phyloP scores from a whole-genome alignment of 345 rosid genomes.

The Euphorbia peplus region DNA sequence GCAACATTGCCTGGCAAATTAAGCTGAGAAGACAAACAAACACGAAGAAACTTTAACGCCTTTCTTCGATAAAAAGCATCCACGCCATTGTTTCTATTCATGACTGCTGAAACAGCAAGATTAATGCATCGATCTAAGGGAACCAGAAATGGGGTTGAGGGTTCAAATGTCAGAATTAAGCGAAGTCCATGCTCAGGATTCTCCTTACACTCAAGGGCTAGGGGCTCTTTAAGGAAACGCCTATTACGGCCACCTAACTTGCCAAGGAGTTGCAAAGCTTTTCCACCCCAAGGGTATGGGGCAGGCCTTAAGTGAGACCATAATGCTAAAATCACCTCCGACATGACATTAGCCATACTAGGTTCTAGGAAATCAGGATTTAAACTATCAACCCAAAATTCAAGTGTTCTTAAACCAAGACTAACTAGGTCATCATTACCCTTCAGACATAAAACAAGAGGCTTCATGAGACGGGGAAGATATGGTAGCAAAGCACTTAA shows the following conservation, averaged over 20 bases:
- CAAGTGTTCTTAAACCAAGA: slow-evolving; percentile 87
- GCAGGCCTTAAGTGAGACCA: slow-evolving; percentile 97
- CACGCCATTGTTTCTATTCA: slow-evolving; percentile 56
- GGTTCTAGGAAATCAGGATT: slow-evolving; percentile 99
- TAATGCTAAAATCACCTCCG: slow-evolving; percentile 91
- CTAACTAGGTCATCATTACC: slow-evolving; percentile 90
- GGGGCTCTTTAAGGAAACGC: slow-evolving; percentile 93
- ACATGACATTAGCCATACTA: slow-evolving; percentile 95
- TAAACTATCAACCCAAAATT: slow-evolving; percentile 99
- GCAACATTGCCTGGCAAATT: slow-evolving; percentile 82
- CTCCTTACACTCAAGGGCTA: slow-evolving; percentile 96
- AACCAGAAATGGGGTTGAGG: slow-evolving; percentile 90
- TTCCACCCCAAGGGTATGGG: slow-evolving; percentile 93
- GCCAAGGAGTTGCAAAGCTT: slow-evolving; percentile 92
- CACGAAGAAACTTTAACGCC: slow-evolving; percentile 82
- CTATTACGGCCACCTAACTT: slow-evolving; percentile 98
- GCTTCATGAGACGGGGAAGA: slow-evolving; percentile 90
- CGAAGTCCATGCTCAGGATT: slow-evolving; percentile 98
- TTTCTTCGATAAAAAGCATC: slow-evolving; percentile 84
- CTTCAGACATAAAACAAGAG: slow-evolving; percentile 83
- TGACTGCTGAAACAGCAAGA: slow-evolving; percentile 92
- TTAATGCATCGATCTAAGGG: slow-evolving; percentile 89
- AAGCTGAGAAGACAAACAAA: slow-evolving; percentile 90
- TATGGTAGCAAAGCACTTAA: slow-evolving; percentile 88
- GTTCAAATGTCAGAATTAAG: slow-evolving; percentile 92